phyloP scores from a whole-genome alignment of 352 stramenopile species.

The Pythium phragmitis region DNA sequence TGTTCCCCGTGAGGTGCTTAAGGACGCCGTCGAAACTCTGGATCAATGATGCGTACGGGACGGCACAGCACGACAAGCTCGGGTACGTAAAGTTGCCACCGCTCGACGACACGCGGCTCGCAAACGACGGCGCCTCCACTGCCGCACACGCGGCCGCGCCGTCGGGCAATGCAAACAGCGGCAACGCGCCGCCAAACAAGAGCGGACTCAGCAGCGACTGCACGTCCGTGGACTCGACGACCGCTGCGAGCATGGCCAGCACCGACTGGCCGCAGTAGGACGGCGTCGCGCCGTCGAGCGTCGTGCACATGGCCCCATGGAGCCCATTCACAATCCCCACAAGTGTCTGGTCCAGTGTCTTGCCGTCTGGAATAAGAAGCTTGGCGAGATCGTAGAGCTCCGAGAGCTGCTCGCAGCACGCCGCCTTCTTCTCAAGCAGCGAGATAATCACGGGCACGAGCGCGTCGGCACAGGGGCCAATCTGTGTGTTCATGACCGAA shows the following conservation, averaged over 20 bases:
- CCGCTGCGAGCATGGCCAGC: constrained; percentile 37
- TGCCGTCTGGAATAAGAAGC: constrained; percentile 43
- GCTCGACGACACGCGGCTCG: constrained; percentile 34
- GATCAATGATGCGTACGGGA: constrained; percentile 38
- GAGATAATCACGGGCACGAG: constrained; percentile 43
- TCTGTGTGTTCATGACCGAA: constrained; percentile 51
- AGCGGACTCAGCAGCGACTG: constrained; percentile 44
- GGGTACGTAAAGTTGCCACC: constrained; percentile 42
- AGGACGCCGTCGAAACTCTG: constrained; percentile 47
- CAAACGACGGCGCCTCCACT: constrained; percentile 38
- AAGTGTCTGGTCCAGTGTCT: constrained; percentile 45
- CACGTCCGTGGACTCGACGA: constrained; percentile 26
- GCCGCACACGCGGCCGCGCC: constrained; percentile 36
- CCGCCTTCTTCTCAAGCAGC: constrained; percentile 43
- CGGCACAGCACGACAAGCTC: constrained; percentile 45
- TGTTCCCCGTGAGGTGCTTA: constrained; percentile 46
- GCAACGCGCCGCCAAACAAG: constrained; percentile 42
- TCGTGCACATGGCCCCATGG: constrained; percentile 54
- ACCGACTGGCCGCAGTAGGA: constrained; percentile 43
- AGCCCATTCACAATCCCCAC: constrained; percentile 51
- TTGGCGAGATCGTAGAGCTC: constrained; percentile 48
- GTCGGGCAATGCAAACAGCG: constrained; percentile 48
- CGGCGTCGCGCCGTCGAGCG: constrained; percentile 3
- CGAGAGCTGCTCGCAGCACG: constrained; percentile 48
- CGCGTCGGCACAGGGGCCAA: constrained; percentile 42